Conservation (phyloP, 371 early-diverging fungal species). For the Phascolomyces articulosus region DNA sequence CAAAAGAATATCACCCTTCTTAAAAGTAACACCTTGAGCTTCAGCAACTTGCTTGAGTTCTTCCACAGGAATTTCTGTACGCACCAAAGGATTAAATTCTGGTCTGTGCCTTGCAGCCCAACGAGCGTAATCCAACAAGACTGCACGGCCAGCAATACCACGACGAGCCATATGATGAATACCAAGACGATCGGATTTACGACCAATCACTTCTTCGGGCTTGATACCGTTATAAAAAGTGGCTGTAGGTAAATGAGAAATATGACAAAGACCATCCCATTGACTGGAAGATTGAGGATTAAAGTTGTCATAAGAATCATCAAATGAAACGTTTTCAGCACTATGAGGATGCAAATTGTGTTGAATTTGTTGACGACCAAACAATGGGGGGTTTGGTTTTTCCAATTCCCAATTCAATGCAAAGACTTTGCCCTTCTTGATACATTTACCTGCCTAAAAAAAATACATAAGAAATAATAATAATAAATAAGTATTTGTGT, state of each 20-base stretch:
- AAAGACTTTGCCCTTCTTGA: slow-evolving; percentile 36
- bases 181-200: slow-evolving; percentile 30
- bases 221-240: slow-evolving; percentile 37
- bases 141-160: slow-evolving; percentile 49
- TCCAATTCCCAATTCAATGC: slow-evolving; percentile 48
- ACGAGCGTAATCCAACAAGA: slow-evolving; percentile 43
- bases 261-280: slow-evolving; percentile 51
- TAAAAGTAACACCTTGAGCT: slow-evolving; percentile 36
- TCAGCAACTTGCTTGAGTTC: slow-evolving; percentile 40
- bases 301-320: slow-evolving; percentile 37
- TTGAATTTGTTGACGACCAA: slow-evolving; percentile 27
- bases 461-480: not conserved
- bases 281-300: slow-evolving; percentile 48
- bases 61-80: slow-evolving; percentile 33
- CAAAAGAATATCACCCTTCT: slow-evolving; percentile 43
- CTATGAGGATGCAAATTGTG: slow-evolving; percentile 22
- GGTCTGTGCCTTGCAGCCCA: slow-evolving; percentile 34
- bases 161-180: slow-evolving; percentile 47
- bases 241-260: slow-evolving; percentile 20
- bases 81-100: slow-evolving; percentile 32
- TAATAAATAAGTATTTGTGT: not conserved
- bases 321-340: slow-evolving; percentile 23
- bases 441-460: slow-evolving; percentile 11
- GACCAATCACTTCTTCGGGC: slow-evolving; percentile 17
- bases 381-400: slow-evolving; percentile 26